Conservation (phyloP, 768 basidiomycete species). For the Clitopilus hobsonii region DNA sequence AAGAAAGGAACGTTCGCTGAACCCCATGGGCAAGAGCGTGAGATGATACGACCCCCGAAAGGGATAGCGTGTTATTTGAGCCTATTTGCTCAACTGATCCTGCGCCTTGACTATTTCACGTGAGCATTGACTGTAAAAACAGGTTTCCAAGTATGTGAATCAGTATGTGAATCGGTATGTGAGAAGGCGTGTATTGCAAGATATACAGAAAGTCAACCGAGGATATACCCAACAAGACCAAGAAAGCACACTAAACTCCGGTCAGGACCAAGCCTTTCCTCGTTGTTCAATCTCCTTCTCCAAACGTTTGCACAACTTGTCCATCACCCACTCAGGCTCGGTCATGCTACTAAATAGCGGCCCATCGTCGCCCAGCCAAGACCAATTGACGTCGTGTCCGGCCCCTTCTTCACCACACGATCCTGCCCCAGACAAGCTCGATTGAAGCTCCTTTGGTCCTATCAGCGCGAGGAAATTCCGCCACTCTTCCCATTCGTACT, state of each 20-base stretch:
- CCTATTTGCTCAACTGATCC: too few species aligned
- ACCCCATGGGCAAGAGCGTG: not conserved
- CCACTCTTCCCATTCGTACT: conserved; percentile 36
- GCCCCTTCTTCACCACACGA: not conserved
- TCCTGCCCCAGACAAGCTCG: not conserved
- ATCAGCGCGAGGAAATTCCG: conserved; percentile 25
- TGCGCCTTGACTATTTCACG: too few species aligned
- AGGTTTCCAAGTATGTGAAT: too few species aligned
- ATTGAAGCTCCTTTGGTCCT: conserved; percentile 13
- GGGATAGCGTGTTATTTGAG: too few species aligned
- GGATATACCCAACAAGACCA: not conserved
- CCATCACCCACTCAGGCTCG: conserved; percentile 34
- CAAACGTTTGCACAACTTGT: conserved; percentile 25
- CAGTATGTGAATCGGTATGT: too few species aligned
- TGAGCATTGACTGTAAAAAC: too few species aligned
- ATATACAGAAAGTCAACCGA: not conserved
- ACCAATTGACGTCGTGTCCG: conserved; percentile 22
- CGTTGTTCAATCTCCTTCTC: conserved; percentile 24
- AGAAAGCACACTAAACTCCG: too few species aligned
- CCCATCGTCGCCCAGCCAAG: conserved; percentile 35
- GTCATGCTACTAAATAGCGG: conserved; percentile 30
- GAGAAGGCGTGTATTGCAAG: too few species aligned
- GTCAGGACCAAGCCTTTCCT: not conserved
- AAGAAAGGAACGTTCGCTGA: not conserved
- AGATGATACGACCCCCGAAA: too few species aligned